A percentile compares a stretch with the other conserved stretches of the same genome.
Conservation (phyloP, 2,329 filamentous ascomycete species). For the Xylaria sp. region DNA sequence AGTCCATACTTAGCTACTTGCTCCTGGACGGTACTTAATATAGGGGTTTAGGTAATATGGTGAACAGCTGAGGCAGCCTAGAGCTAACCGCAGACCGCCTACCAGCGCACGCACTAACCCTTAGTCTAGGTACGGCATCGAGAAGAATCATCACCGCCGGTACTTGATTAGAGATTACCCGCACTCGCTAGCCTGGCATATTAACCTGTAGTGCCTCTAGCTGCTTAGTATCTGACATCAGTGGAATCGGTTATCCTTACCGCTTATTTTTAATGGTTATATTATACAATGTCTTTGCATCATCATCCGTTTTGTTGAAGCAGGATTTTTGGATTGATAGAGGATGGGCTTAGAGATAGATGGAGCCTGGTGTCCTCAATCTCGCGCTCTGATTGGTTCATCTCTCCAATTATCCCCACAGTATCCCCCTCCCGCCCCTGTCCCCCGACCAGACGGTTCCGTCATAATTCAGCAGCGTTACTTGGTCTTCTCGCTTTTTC, state of each 20-base stretch:
- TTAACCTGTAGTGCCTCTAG: no score
- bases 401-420: neutral
- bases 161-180: neutral
- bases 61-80: no score
- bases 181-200: neutral
- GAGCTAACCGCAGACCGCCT: no score
- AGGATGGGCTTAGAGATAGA: neutral
- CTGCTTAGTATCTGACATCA: no score
- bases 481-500: neutral
- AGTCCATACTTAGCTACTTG: no score
- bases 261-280: neutral
- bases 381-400: neutral
- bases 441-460: neutral
- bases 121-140: neutral
- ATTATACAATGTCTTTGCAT: constrained; percentile 11
- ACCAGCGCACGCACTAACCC: neutral
- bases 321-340: constrained; percentile 9
- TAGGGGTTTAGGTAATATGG: no score
- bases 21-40: no score
- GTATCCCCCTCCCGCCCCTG: no score
- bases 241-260: neutral
- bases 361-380: neutral
- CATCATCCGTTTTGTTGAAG: constrained; percentile 11
- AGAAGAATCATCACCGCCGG: neutral
- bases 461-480: constrained; percentile 5